Evolutionary conservation across 2,329 filamentous ascomycete species (phyloP).

Genomic region (Dactylellina leptospora): DNA sequence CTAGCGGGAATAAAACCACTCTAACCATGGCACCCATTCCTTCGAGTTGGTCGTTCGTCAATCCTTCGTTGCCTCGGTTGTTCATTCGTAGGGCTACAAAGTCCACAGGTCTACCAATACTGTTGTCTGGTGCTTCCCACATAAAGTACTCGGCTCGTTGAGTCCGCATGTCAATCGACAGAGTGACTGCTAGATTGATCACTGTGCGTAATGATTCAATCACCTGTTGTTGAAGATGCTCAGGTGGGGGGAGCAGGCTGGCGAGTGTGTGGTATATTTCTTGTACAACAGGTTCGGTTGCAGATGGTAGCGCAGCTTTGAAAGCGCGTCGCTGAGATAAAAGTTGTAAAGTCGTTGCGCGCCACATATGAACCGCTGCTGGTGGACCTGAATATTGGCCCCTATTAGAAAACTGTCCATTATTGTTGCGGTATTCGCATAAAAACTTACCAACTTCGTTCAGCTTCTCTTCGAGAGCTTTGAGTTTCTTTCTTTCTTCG

Average conservation of each 20-base stretch:
- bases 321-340: conserved; percentile 84
- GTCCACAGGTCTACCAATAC: conserved; percentile 89
- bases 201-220: conserved; percentile 86
- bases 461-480: conserved; percentile 90
- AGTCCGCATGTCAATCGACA: conserved; percentile 96
- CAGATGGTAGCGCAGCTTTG: conserved; percentile 79
- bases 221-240: conserved; percentile 80
- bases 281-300: conserved; percentile 94
- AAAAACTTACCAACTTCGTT: conserved; percentile 73
- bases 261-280: conserved; percentile 86
- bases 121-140: conserved; percentile 89
- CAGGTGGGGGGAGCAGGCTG: conserved; percentile 84
- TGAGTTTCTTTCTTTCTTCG: conserved; percentile 96
- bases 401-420: conserved; percentile 50
- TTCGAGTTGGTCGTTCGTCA: conserved; percentile 76
- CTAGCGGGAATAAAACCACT: conserved; percentile 92
- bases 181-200: conserved; percentile 83
- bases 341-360: conserved; percentile 90
- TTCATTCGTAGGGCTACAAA: conserved; percentile 94
- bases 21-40: conserved; percentile 79
- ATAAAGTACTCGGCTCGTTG: conserved; percentile 98
- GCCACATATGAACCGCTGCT: conserved; percentile 94
- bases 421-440: background rate
- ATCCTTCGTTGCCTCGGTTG: conserved; percentile 68
- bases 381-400: conserved; percentile 67